Base-by-base conservation (phyloP, 23 red algal species). In the Rhodosorus marinus region DNA sequence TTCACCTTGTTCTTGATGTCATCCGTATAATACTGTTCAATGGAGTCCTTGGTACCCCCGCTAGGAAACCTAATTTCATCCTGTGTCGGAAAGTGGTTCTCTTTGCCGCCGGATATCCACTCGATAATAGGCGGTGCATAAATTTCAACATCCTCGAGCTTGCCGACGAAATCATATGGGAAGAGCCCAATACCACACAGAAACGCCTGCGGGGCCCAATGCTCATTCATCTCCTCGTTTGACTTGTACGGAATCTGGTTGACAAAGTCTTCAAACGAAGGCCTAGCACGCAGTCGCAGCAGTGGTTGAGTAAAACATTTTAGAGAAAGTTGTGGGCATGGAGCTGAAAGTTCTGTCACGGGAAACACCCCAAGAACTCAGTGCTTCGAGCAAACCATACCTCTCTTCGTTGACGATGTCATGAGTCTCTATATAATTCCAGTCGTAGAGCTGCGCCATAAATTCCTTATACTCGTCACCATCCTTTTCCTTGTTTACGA, bases 101-200 rank as follows among this genome's bases (percentile, higher is more conserved):
- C n/a, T n/a, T n/a, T n/a, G 9, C 20, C 8, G 25, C 42, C 47
- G 3, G 54, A 70, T 9, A 88, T 70, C 29, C 50, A 57, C 19
- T 41, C n/a, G n/a, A 88, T 54, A 8, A 77, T 55, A 26, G 52
- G 47, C 26, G 30, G 32, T 26, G 71, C 81, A 26, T 88, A 70
- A 6, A 47, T 9, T 22, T 56, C 5, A 24, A 88, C 29, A 19
- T 49, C 67, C 20, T 88, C 81, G 47, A 88, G 71, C 19, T 65
- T 54, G n/a, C 81, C 81, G 4, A 88, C 61, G 54, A 88, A 74
- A 50, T 77, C 71, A 45, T 75, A 88, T 2, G 81, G 81, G 51
- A 88, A 64, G 21, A 67, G 20, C 23, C 73, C 81, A 33, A 88
- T 30, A 38, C 70, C 81, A 26, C 81, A 88, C 6, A 70, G 64